Conservation (phyloP, 176 grass and related monocot genomes). For the Phyllostachys edulis region DNA sequence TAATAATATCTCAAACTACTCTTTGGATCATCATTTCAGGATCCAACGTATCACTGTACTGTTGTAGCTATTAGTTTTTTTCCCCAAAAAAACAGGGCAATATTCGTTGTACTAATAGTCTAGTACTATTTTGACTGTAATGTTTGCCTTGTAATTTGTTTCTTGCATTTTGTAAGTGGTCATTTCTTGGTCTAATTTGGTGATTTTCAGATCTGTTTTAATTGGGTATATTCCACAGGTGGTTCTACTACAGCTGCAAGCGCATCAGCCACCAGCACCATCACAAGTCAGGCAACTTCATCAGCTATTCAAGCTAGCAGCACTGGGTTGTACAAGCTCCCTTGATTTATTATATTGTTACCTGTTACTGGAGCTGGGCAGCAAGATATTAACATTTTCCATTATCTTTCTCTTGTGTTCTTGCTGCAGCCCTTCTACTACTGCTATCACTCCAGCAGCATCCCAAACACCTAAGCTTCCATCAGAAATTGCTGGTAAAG, state of each 20-base stretch:
- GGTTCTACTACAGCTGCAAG: conserved; percentile 51
- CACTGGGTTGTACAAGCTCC: conserved; percentile 57
- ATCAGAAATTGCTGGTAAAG: conserved; percentile 96
- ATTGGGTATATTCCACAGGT: conserved; percentile 36
- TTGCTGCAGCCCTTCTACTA: conserved; percentile 48
- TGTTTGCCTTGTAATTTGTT: neutral
- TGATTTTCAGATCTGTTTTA: conserved; percentile 10
- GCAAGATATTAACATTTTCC: conserved; percentile 26
- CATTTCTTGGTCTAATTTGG: neutral
- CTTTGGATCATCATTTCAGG: neutral
- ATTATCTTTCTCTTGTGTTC: conserved; percentile 8
- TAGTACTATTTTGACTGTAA: neutral
- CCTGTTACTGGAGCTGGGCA: neutral
- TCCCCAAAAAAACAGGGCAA: neutral
- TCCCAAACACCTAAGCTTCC: conserved; percentile 71
- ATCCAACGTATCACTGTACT: neutral
- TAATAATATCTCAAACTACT: neutral
- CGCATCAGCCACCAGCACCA: conserved; percentile 42
- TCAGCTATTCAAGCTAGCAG: conserved; percentile 67
- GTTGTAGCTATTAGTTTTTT: neutral
- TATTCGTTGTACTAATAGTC: neutral
- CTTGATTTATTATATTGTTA: conserved; percentile 23
- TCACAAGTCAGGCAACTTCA: conserved; percentile 59
- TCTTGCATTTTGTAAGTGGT: neutral
- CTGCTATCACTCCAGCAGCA: conserved; percentile 51